A percentile compares a stretch with the other conserved stretches of the same genome.
phyloP scores from a whole-genome alignment of 768 basidiomycete species.

The Tylopilus vinaceipallidus region DNA sequence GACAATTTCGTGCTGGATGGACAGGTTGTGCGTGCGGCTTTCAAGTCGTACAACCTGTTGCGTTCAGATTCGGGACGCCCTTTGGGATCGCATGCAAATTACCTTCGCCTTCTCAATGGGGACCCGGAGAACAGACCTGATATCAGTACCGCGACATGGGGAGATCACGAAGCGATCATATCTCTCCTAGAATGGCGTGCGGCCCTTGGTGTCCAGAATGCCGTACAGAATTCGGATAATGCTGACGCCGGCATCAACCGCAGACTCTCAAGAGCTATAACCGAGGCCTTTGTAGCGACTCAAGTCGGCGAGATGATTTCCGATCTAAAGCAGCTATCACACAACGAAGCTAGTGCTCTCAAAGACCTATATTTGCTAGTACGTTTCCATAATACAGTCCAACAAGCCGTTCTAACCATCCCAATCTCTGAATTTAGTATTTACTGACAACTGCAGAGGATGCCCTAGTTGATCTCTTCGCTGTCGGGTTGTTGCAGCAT shows the following conservation, averaged over 20 bases:
- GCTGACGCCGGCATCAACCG: conserved; percentile 55
- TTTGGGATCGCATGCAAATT: conserved; percentile 29
- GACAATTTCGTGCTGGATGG: conserved; percentile 77
- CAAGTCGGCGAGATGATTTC: conserved; percentile 51
- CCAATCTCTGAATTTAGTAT: conserved; percentile 41
- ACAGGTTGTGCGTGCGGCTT: conserved; percentile 69
- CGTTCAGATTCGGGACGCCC: conserved; percentile 21
- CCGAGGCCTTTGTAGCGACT: conserved; percentile 65
- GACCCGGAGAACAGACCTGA: conserved; percentile 18
- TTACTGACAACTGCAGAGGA: conserved; percentile 56
- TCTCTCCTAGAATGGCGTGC: conserved; percentile 65
- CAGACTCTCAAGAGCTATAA: conserved; percentile 59
- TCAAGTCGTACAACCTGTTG: conserved; percentile 57
- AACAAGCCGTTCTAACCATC: background rate
- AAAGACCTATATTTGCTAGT: conserved; percentile 28
- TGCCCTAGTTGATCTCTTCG: conserved; percentile 57
- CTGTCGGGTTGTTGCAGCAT: conserved; percentile 45
- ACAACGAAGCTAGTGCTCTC: conserved; percentile 20
- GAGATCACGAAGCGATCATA: conserved; percentile 40
- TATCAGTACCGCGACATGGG: conserved; percentile 32
- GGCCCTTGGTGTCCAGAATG: conserved; percentile 50
- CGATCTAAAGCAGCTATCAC: conserved; percentile 22
- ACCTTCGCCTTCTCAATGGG: conserved; percentile 51
- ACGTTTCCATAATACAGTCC: conserved; percentile 7
- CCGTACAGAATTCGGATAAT: conserved; percentile 34